phyloP scores from a whole-genome alignment of 176 grass and related monocot genomes.

The Rhynchospora breviuscula region DNA sequence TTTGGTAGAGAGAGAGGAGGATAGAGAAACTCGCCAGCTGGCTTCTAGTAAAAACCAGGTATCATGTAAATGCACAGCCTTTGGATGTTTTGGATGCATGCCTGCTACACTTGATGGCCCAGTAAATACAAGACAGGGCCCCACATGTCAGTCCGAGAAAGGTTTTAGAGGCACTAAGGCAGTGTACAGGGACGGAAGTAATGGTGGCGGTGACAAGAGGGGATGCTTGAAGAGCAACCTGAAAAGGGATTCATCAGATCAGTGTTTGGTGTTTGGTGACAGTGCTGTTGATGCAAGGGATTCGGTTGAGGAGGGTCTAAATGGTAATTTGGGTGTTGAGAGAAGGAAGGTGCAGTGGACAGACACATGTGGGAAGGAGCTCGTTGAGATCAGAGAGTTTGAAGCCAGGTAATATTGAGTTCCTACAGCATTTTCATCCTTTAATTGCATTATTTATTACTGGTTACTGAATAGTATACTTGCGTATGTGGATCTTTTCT shows the following conservation, averaged over 20 bases:
- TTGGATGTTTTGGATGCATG: constrained; percentile 68
- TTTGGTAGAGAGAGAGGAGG: constrained; percentile 49
- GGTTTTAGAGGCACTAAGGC: constrained; percentile 33
- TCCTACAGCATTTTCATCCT: neutral
- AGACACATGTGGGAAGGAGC: constrained; percentile 89
- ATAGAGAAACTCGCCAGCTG: constrained; percentile 35
- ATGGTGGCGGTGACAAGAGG: constrained; percentile 36
- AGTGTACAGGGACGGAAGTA: neutral
- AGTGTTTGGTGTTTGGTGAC: constrained; percentile 43
- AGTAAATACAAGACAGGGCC: constrained; percentile 37
- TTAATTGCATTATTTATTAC: neutral
- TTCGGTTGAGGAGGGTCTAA: constrained; percentile 68
- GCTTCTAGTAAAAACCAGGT: constrained; percentile 46
- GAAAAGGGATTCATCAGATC: constrained; percentile 60
- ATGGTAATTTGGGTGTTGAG: constrained; percentile 45
- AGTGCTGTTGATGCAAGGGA: constrained; percentile 47
- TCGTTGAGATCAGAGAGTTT: constrained; percentile 96
- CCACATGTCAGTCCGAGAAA: constrained; percentile 24
- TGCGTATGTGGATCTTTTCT: neutral
- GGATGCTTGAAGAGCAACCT: constrained; percentile 80
- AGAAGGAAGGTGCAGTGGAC: constrained; percentile 95
- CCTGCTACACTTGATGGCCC: constrained; percentile 41
- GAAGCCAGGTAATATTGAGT: constrained; percentile 61
- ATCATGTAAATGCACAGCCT: constrained; percentile 52
- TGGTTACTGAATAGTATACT: neutral